Base-by-base conservation (phyloP, 176 grass and related monocot genomes). In the Carex pumila region DNA sequence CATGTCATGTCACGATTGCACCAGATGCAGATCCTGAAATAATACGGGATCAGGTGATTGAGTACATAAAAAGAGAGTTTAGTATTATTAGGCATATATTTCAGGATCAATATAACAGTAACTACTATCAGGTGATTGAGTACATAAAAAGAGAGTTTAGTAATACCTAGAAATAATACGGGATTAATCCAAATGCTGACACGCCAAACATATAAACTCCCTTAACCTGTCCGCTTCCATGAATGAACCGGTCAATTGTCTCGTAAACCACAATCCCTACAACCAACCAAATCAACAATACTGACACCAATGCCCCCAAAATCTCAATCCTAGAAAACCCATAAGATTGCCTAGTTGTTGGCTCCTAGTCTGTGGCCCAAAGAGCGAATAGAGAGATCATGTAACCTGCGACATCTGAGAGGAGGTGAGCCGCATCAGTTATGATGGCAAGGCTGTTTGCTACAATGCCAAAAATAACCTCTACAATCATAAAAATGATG, bases 401-500 rank as follows among this genome's bases (percentile, higher is more conserved):
- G 86, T 95, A 99, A 49, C 90, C 96, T 41, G 91, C 91, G 50
- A 95, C 91, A 85, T 95, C 91, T 4, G 97, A 99, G 14, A 98
- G 96, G 54, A 98, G 91, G 83, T 98, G 96, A 19, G 96, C 96
- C 65, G 96, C 96, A 78, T 98, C 96, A 3, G 96, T 98, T 41
- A 98, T 81, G 59, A 98, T 98, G 63, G 96, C 96, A 76, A 98
- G 89, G 75, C 92, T 98, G 83, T 98, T 98, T 69, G 96, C 91
- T 90, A 90, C 88, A 80, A 98, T 90, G 37, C 96, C 96, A 76
- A 93, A 93, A 79, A 91, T 87, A 55, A 98, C 91, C 91, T 98
- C 93, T 1, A 95, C 92, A 1, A 86, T 60, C 93, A 95, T 95
- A 77, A 98, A 95, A 86, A 98, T 71, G 36, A 95, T 21, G n/a